Percentiles rank a stretch among this genome's conserved stretches.
phyloP scores from a whole-genome alignment of 164 flowering plant genomes.

The Vitis cinerea region DNA sequence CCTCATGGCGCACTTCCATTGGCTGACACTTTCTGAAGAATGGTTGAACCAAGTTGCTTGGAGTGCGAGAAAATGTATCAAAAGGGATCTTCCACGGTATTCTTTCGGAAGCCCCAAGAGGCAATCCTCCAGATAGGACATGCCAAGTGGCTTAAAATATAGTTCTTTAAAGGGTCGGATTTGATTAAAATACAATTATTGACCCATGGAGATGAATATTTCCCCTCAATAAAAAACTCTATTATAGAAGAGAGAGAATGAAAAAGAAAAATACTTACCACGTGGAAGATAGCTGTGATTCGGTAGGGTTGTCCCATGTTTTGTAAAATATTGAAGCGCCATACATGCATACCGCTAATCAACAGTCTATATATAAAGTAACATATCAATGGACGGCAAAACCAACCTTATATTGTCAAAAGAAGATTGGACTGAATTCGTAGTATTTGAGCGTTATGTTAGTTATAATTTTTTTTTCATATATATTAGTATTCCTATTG shows the following conservation, averaged over 20 bases:
- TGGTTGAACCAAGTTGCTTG: background rate
- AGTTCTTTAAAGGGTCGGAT: background rate
- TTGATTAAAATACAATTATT: background rate
- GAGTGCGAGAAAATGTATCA: background rate
- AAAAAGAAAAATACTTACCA: background rate
- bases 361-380: no score
- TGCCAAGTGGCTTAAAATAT: slow-evolving; percentile 14
- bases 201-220: background rate
- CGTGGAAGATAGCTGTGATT: background rate
- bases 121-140: slow-evolving; percentile 1
- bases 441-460: no score
- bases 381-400: no score
- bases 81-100: background rate
- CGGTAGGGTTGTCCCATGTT: no score
- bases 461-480: no score
- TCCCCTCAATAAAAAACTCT: background rate
- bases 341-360: no score
- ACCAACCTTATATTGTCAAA: no score
- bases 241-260: slow-evolving; percentile 7
- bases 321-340: no score
- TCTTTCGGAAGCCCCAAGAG: slow-evolving; percentile 15
- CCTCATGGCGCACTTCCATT: no score
- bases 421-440: no score
- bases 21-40: background rate
- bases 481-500: no score